These are phyloP conservation scores for Fusarium verticillioides DNA, from an alignment of 2,329 filamentous ascomycete genomes.

Conservation along the genomic window DNA sequence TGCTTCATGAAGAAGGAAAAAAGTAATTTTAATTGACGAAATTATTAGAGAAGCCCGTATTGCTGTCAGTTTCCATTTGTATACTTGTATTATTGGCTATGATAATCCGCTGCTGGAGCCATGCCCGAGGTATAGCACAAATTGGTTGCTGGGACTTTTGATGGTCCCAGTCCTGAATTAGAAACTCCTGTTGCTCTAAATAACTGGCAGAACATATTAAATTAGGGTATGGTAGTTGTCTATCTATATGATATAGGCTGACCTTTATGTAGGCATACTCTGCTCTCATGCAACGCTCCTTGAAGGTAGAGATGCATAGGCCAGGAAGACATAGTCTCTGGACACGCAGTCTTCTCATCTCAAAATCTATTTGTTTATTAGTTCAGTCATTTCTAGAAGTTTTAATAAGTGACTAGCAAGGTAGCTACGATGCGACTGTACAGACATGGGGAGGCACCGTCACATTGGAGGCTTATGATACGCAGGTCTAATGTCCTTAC, in stretches of 20 bases:
- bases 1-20: neutral
- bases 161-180: neutral
- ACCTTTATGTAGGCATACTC: neutral
- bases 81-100: neutral
- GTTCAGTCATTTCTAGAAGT: too few species aligned
- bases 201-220: neutral
- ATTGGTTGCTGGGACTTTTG: neutral
- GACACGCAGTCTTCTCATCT: neutral
- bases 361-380: neutral
- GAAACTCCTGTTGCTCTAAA: neutral
- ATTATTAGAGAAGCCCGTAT: neutral
- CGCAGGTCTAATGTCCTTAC: neutral
- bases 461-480: neutral
- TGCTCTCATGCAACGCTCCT: neutral
- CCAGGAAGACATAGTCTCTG: neutral
- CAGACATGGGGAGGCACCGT: neutral
- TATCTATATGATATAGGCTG: neutral
- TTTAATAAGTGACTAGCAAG: neutral
- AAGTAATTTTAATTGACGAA: too few species aligned
- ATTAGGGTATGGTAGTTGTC: neutral
- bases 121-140: neutral
- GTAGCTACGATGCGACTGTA: neutral
- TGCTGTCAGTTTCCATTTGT: neutral
- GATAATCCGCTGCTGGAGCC: neutral
- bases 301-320: neutral